phyloP scores from a whole-genome alignment of 768 basidiomycete species.

The Trametes meyenii region DNA sequence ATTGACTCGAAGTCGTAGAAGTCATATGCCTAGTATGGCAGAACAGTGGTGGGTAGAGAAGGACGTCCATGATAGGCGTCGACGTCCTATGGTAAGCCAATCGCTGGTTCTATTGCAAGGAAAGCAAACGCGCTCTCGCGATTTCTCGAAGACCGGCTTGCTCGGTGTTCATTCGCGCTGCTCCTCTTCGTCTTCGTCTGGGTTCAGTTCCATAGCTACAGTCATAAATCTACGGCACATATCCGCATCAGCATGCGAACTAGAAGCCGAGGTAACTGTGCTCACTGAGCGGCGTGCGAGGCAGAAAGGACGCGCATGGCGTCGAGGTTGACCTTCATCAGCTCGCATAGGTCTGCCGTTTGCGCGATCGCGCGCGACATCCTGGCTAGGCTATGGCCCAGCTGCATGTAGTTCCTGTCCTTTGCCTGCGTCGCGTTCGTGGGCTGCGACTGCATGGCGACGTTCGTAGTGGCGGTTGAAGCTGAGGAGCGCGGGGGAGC shows the following conservation, averaged over 20 bases:
- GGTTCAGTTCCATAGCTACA: constrained; percentile 43
- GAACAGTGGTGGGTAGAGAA: no score
- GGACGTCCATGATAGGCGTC: no score
- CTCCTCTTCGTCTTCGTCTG: constrained; percentile 15
- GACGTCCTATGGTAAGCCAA: no score
- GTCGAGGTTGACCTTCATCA: constrained; percentile 72
- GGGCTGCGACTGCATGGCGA: constrained; percentile 37
- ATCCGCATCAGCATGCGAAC: not conserved
- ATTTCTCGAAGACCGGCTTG: no score
- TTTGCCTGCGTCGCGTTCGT: constrained; percentile 77
- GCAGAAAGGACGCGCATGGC: constrained; percentile 82
- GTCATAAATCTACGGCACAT: constrained; percentile 50
- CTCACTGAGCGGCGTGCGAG: constrained; percentile 81
- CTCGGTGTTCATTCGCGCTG: not conserved
- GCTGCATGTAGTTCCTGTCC: constrained; percentile 78
- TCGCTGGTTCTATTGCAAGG: no score
- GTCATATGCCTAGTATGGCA: no score
- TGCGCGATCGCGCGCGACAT: constrained; percentile 70
- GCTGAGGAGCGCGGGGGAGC: not conserved
- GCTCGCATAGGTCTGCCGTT: constrained; percentile 78
- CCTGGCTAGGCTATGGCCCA: constrained; percentile 66
- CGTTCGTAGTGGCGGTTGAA: not conserved
- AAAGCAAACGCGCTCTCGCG: no score
- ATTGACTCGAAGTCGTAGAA: no score
- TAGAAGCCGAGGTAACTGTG: constrained; percentile 2